Evolutionary conservation across 1,139 yeast genomes (phyloP), one percentile per base, ranked within the genome.

Genomic region (Yamadazyma songkhlaensis): DNA sequence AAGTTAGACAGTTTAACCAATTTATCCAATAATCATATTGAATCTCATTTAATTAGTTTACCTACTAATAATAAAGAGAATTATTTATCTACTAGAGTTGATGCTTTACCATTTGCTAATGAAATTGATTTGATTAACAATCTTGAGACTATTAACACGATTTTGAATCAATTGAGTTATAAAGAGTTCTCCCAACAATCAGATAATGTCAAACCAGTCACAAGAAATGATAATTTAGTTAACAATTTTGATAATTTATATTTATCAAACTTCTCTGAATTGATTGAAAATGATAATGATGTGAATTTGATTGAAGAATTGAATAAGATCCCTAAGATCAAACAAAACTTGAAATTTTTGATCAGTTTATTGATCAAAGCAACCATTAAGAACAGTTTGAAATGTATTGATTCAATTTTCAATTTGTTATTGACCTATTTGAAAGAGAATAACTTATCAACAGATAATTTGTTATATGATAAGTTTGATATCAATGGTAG

Each of bases 81-180:
- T 24, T 89, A 85, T 53, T 64, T 89, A 42, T 61, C 74, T 20
- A 77, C 92, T 1, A 78, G 94, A 53, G 81, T 90, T 22, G 68
- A 77, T 46, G 84, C 90, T 4, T 67, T 86, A 40, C 84, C 89
- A 1, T 89, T 90, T 63, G 87, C 95, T 8, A 80, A 84, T 47
- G 87, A 79, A 39, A 47, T 69, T 1, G 85, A 80, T 15, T 67
- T 85, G 13, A 64, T 74, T 12, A 67, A 69, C 12, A 71, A 77
- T 27, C 67, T 90, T 49, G 68, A 73, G 10, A 51, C 62, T 6
- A 79, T 86, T 42, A 83, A 82, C 51, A 62, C 60, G 6, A 74
- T 77, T 37, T 63, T 89, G 50, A 69, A 53, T 38, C 60, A 60
- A 33, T 53, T 69, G 41, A 62, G 63, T 13, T 57, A 53, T 21